Conservation (phyloP, 768 basidiomycete species). For the Gloeopeniophorella convolvens region DNA sequence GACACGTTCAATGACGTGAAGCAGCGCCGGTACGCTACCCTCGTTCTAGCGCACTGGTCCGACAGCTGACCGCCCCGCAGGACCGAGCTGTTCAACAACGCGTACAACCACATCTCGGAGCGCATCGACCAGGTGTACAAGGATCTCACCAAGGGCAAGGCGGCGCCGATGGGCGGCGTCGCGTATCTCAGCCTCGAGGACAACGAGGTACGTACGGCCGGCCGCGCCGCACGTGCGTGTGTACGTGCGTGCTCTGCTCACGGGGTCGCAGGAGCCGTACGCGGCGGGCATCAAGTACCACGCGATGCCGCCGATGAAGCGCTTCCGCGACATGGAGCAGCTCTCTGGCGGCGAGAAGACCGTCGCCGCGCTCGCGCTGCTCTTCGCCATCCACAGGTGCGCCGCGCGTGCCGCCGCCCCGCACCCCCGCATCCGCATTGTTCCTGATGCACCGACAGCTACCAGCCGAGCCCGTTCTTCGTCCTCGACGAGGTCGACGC, state of each 20-base stretch:
- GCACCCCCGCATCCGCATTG: too few relatives aligned
- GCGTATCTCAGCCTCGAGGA: slow-evolving; percentile 96
- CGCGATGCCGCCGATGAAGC: slow-evolving; percentile 99
- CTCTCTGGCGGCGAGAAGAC: slow-evolving; percentile 98
- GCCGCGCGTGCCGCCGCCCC: too few relatives aligned
- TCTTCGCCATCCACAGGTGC: slow-evolving; percentile 95
- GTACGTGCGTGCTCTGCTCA: background rate
- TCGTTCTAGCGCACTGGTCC: background rate
- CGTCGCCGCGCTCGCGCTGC: slow-evolving; percentile 90
- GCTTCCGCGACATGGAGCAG: slow-evolving; percentile 99
- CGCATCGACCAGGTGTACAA: slow-evolving; percentile 95
- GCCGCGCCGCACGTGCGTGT: background rate
- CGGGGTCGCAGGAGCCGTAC: slow-evolving; percentile 62
- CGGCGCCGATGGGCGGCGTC: slow-evolving; percentile 90
- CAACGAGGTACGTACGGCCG: slow-evolving; percentile 61
- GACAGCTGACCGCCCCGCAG: slow-evolving; percentile 27
- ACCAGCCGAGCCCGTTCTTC: slow-evolving; percentile 96
- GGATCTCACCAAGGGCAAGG: slow-evolving; percentile 93
- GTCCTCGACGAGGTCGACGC: slow-evolving; percentile 99
- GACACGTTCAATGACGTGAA: slow-evolving; percentile 89
- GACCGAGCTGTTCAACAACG: slow-evolving; percentile 88
- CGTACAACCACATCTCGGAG: slow-evolving; percentile 94
- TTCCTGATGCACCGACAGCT: slow-evolving; percentile 39
- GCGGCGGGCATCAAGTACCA: slow-evolving; percentile 93
- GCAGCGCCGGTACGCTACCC: slow-evolving; percentile 53